Base-by-base conservation (phyloP, 441 rosid species). In the Euphorbia schlechtendalii region DNA sequence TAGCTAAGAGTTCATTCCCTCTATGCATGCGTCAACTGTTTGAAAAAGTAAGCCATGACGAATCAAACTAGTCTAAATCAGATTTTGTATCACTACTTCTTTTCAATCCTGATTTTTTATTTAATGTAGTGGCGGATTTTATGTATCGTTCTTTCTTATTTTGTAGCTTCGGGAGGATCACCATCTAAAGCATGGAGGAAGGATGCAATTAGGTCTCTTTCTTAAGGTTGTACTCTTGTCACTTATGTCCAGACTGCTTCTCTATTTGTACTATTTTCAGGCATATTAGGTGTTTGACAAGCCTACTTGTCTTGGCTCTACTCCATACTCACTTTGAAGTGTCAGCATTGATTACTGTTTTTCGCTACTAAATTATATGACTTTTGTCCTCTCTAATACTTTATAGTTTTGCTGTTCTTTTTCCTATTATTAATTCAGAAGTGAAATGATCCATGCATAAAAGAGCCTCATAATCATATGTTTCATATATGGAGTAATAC, bases 161-260 rank as follows among this genome's bases (percentile, higher is more conserved):
- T 59, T 69, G 77, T 88, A 89, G 98, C 84, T 94, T 41, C 84
- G 83, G 81, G 98, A 89, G 71, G 96, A 94, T 76, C 99, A 93
- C 69, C 97, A 90, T 82, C 74, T 94, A 56, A 91, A 94, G 84
- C 96, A 94, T 69, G 95, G 95, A 66, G 99, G 97, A 61, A 84
- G 97, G 82, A 88, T 93, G 96, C 97, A 93, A 73, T 76, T 94
- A 66, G 99, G 98, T 67, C 96, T 89, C 13, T 94, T 87, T 68
- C 81, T 94, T 61, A 91, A 94, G 92, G 99, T 91, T 78, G 63
- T 67, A 56, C 59, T 71, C 69, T 55, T 54, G 59, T 59, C 49
- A 12, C 59, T 63, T 45, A n/a, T 59, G 8, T 32, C 51, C 36
- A 61, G 24, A 54, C 51, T 36, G 17, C 11, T 27, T 11, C 7